These are phyloP conservation scores for Teunomyces gatunensis DNA, from an alignment of 805 yeast genomes.

Conservation along the genomic window DNA sequence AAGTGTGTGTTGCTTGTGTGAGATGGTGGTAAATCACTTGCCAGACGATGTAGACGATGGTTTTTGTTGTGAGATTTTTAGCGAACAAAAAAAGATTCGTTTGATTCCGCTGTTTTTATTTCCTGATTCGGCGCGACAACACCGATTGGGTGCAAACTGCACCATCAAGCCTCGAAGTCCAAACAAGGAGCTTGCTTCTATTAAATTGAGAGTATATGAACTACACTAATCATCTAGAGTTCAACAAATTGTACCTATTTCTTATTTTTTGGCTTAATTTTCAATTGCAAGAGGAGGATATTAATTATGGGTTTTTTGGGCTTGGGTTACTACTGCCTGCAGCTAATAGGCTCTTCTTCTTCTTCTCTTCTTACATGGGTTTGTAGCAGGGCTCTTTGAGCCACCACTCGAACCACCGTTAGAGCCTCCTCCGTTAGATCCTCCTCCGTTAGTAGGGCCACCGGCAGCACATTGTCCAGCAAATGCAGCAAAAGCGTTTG, in stretches of 20 bases:
- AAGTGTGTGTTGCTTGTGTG: too few species aligned
- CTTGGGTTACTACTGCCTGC: neutral
- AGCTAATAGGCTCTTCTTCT: conserved; percentile 31
- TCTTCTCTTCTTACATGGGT: conserved; percentile 30
- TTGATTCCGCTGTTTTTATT: neutral
- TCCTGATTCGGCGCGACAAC: conserved; percentile 2
- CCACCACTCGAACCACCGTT: conserved; percentile 5
- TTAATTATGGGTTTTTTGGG: neutral
- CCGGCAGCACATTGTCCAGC: conserved; percentile 27
- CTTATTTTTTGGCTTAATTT: neutral
- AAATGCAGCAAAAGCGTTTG: conserved; percentile 38
- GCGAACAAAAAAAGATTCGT: neutral
- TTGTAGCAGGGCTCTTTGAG: conserved; percentile 8
- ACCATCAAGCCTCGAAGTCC: neutral
- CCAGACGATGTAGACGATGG: neutral
- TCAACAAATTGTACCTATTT: neutral
- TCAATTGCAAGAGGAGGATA: neutral
- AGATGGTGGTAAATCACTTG: neutral
- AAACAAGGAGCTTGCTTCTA: neutral
- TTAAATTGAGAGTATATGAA: neutral
- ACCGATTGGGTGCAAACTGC: conserved; percentile 1
- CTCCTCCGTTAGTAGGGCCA: neutral
- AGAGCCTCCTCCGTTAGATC: neutral
- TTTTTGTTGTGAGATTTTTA: conserved; percentile 1
- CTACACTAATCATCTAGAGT: neutral